A percentile compares a stretch with the other conserved stretches of the same genome.
These are phyloP conservation scores for Cicer arietinum DNA, from an alignment of 306 rosid genomes.

Conservation along the genomic window DNA sequence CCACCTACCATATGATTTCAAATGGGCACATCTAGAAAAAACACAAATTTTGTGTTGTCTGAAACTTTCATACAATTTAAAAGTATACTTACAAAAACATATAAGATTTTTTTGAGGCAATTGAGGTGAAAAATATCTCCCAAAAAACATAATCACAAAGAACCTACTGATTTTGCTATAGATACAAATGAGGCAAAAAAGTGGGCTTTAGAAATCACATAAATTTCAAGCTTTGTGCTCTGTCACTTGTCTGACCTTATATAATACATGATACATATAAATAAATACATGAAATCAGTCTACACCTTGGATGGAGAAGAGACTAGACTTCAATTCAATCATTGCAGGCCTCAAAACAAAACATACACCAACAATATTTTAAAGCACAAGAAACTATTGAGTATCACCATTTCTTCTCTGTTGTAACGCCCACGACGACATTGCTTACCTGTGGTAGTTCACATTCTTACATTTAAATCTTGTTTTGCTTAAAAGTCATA, in stretches of 20 bases:
- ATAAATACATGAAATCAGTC: conserved; percentile 41
- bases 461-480: conserved; percentile 29
- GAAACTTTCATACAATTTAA: no score
- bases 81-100: no score
- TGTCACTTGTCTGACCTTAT: conserved; percentile 35
- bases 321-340: conserved; percentile 28
- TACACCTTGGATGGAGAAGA: conserved; percentile 30
- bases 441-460: conserved; percentile 85
- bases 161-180: conserved; percentile 4
- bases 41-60: no score
- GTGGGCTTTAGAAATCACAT: conserved; percentile 2
- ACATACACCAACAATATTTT: conserved; percentile 46
- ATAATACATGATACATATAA: conserved; percentile 38
- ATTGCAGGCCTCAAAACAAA: conserved; percentile 42
- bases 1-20: no score
- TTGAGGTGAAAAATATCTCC: no score
- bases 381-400: conserved; percentile 33
- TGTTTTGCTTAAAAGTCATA: conserved; percentile 9
- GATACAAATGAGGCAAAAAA: conserved; percentile 2
- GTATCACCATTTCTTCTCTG: conserved; percentile 67
- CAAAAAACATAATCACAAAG: not conserved
- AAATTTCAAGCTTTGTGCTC: not conserved
- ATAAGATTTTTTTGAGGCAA: no score
- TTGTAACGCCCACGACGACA: conserved; percentile 95
- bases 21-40: no score